Evolutionary conservation across 2,329 filamentous ascomycete species (phyloP), one percentile per base, ranked within the genome.

Genomic region (Scolecobasidium constrictum): DNA sequence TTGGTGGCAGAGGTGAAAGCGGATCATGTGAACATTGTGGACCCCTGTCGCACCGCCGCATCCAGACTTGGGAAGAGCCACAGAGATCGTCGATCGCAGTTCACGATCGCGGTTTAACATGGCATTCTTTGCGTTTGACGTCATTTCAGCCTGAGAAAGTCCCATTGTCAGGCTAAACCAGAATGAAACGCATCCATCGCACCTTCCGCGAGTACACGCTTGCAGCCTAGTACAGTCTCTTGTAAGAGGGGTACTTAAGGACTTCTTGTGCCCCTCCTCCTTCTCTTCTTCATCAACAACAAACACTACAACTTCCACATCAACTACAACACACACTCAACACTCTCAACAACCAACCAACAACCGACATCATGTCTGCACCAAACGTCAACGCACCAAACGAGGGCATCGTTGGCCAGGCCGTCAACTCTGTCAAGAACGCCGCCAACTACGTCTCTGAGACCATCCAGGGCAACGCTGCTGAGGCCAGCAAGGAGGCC

Each of bases 391-490:
- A 65, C 55, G 57, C 53, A 48, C 62, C 63, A 48, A 64, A 64
- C 53, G 59, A 65, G 55, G 61, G 61, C 51, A 61, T 65, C 54
- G 53, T 65, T 55, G 61, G 61, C 53, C 57, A 62, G 55, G 50
- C 54, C 52, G 47, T 50, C 57, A 63, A 63, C 58, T 56, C 56
- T 38, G 50, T 59, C 49, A 55, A 61, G 69, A 75, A 80, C 65
- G 72, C 71, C 56, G 76, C 66, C 66, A 81, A 80, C 73, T 81
- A 81, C 73, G 76, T 81, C 65, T 64, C 74, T 52, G 79, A 81
- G 70, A 65, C 68, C 55, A 62, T 77, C 58, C 70, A 80, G 68
- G 66, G 78, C 59, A 66, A 67, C 47, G 57, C 68, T 49, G 65
- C 66, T 48, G 68, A 71, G 51, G 65, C 72, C 48, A 75, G 69